Base-by-base conservation (phyloP, 140 eudicot genomes). In the Ambrosia hybrid region DNA sequence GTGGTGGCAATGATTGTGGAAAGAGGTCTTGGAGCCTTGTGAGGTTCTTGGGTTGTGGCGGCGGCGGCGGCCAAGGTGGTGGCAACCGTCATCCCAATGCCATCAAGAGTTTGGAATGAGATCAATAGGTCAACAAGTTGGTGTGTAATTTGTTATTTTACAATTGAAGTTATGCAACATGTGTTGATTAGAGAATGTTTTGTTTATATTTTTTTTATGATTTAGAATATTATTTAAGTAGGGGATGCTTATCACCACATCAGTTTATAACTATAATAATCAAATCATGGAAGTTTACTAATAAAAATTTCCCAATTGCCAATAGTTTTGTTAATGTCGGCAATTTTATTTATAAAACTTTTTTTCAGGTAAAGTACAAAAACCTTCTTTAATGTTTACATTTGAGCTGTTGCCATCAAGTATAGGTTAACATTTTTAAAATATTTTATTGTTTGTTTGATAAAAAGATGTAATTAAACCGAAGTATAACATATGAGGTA, bases 41-140 rank as follows among this genome's bases (percentile, higher is more conserved):
- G 26, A 62, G 64, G 84, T 64, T 80, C 11, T 74, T 80, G 38
- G 80, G 77, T 74, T 64, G 84, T 68, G 80, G 76, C 49, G 68
- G 69, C 33, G 74, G 83, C 1, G 67, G 57, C 7, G 78, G 71
- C 21, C 14, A 43, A 3, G 64, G 49, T 73, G 78, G 71, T 51
- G 76, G 30, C 11, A 17, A 4, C 68, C 53, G 51, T 51, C 56
- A n/a, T 59, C 71, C 71, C 5, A 78, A 6, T 0, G 57, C 81
- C 46, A 72, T 70, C 46, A 65, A 64, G 74, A 71, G 57, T 34
- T 52, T 77, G 41, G 36, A 73, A 51, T 49, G 65, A 48, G 75
- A 57, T 73, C 33, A 56, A 39, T 81, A 76, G 71, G 78, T 76
- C 38, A 67, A 41, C 16, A 45, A 66, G 37, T 58, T 57, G 75